A percentile compares a stretch with the other conserved stretches of the same genome.
Conservation (phyloP, 768 basidiomycete species). For the Hebeloma cylindrosporum region DNA sequence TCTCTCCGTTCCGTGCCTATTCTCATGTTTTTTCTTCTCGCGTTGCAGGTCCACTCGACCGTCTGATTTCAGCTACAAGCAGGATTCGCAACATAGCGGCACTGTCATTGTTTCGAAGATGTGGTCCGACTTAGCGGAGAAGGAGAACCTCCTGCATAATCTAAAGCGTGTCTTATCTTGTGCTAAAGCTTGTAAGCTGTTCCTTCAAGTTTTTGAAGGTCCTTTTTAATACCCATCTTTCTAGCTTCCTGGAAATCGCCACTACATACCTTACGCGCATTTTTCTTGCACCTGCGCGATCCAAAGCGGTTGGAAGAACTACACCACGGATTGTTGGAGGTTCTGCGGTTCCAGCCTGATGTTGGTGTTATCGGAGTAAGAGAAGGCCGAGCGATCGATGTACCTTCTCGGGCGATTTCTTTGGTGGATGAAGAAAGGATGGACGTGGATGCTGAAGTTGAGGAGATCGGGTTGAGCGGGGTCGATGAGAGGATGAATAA, state of each 20-base stretch:
- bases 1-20: not conserved
- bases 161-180: slow-evolving; percentile 30
- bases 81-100: slow-evolving; percentile 56
- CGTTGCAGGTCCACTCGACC: slow-evolving; percentile 55
- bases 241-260: slow-evolving; percentile 47
- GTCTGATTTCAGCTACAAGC: slow-evolving; percentile 70
- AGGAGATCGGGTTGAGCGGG: too few species aligned
- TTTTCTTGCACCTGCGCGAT: slow-evolving; percentile 46
- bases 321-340: slow-evolving; percentile 39
- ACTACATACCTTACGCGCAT: slow-evolving; percentile 49
- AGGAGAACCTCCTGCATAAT: slow-evolving; percentile 33
- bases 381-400: slow-evolving; percentile 35
- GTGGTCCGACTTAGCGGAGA: slow-evolving; percentile 45
- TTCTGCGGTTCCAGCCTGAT: slow-evolving; percentile 33
- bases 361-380: not conserved
- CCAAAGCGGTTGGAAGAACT: slow-evolving; percentile 20
- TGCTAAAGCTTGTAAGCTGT: slow-evolving; percentile 33
- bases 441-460: too few species aligned
- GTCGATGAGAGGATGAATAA: too few species aligned
- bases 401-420: slow-evolving; percentile 31
- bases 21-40: slow-evolving; percentile 1
- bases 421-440: slow-evolving; percentile 22
- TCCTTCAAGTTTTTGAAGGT: not conserved
- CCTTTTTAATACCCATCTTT: not conserved
- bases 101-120: slow-evolving; percentile 58